phyloP scores from a whole-genome alignment of 179 eudicot species.

The Beta macrorhiza region DNA sequence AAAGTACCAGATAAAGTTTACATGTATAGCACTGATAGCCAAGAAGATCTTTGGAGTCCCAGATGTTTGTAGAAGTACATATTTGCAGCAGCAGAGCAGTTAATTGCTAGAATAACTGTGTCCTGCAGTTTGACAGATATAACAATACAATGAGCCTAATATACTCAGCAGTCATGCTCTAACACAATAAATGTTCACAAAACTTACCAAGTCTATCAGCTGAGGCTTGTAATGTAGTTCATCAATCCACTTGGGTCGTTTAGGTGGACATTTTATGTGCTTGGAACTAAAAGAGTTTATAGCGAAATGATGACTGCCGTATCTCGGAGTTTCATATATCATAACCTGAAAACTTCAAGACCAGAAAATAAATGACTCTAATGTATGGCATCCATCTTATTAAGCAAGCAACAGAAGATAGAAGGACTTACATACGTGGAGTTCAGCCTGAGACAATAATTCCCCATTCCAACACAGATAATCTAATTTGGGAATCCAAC shows the following conservation, averaged over 20 bases:
- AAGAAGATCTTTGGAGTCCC: slow-evolving; percentile 31
- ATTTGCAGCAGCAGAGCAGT: slow-evolving; percentile 66
- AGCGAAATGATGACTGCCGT: slow-evolving; percentile 81
- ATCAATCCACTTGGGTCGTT: slow-evolving; percentile 73
- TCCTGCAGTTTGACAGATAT: slow-evolving; percentile 45
- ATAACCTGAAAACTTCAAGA: slow-evolving; percentile 59
- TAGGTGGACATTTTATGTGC: slow-evolving; percentile 32
- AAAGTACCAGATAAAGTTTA: slow-evolving; percentile 36
- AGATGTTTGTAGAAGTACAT: slow-evolving; percentile 42
- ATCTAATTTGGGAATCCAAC: slow-evolving; percentile 60
- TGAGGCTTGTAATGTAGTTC: slow-evolving; percentile 54
- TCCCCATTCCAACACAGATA: slow-evolving; percentile 56
- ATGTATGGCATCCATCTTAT: slow-evolving; percentile 20
- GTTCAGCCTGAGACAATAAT: slow-evolving; percentile 47
- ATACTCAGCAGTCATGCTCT: slow-evolving; percentile 1
- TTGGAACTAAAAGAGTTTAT: slow-evolving; percentile 39
- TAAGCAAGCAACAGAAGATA: slow-evolving; percentile 32
- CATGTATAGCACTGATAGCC: slow-evolving; percentile 37
- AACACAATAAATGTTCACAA: slow-evolving; percentile 3
- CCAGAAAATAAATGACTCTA: slow-evolving; percentile 23
- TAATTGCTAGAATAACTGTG: slow-evolving; percentile 63
- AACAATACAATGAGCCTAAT: slow-evolving; percentile 9
- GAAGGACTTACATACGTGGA: slow-evolving; percentile 96
- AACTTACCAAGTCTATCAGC: slow-evolving; percentile 66
- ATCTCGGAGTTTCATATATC: slow-evolving; percentile 67